phyloP scores from a whole-genome alignment of 106 monocot genomes.

The Narthecium ossifragum region DNA sequence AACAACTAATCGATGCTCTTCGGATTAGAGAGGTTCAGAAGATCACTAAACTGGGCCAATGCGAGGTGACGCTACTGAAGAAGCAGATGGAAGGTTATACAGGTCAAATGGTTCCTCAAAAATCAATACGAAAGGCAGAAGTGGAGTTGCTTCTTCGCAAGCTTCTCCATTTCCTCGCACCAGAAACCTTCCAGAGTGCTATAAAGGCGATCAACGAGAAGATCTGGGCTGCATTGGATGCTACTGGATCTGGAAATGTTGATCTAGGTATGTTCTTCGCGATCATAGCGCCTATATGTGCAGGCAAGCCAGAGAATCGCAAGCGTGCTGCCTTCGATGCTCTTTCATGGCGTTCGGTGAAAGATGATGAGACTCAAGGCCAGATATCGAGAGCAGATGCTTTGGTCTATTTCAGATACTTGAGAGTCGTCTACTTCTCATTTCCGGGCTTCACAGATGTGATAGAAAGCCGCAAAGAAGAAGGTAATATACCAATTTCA shows the following conservation, averaged over 20 bases:
- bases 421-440: constrained; percentile 24
- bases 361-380: background rate
- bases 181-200: constrained; percentile 19
- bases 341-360: constrained; percentile 7
- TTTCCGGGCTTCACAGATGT: constrained; percentile 14
- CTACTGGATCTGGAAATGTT: constrained; percentile 16
- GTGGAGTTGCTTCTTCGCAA: constrained; percentile 26
- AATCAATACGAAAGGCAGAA: constrained; percentile 19
- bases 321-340: constrained; percentile 28
- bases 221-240: constrained; percentile 23
- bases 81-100: constrained; percentile 20
- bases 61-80: constrained; percentile 8
- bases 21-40: constrained; percentile 28
- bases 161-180: constrained; percentile 17
- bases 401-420: constrained; percentile 15
- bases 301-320: constrained; percentile 24
- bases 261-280: constrained; percentile 37
- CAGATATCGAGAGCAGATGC: constrained; percentile 3
- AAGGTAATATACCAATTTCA: constrained; percentile 4
- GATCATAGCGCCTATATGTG: constrained; percentile 27
- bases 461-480: constrained; percentile 5
- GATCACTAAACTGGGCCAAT: constrained; percentile 17
- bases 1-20: constrained; percentile 17
- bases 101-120: too few species aligned
- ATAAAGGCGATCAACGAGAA: constrained; percentile 23